These are phyloP conservation scores for Mortierella sp. DNA, from an alignment of 371 early-diverging fungal species.

Conservation along the genomic window DNA sequence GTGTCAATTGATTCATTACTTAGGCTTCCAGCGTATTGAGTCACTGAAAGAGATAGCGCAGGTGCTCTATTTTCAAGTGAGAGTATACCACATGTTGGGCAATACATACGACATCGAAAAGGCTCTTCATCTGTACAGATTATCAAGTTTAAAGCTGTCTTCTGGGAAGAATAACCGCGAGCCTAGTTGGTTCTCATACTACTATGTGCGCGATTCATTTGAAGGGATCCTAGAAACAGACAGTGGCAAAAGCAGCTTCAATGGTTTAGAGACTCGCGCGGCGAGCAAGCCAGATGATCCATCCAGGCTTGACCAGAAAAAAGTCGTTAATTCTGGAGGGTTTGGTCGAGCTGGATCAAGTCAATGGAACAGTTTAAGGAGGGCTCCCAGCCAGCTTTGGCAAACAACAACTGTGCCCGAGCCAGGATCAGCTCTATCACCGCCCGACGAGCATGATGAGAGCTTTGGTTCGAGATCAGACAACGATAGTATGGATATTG, in stretches of 20 bases:
- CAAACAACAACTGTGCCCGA: not conserved
- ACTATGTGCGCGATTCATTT: slow-evolving; percentile 36
- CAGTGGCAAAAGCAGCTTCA: not conserved
- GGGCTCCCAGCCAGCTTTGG: slow-evolving; percentile 27
- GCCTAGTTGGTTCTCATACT: slow-evolving; percentile 49
- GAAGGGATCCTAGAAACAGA: slow-evolving; percentile 28
- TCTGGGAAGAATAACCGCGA: slow-evolving; percentile 20
- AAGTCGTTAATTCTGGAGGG: not conserved
- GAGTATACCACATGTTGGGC: slow-evolving; percentile 17
- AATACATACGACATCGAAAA: slow-evolving; percentile 5
- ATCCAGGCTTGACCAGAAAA: not conserved
- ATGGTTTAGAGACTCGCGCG: not conserved
- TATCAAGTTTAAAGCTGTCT: not conserved
- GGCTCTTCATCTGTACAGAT: slow-evolving; percentile 11
- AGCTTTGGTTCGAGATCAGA: not conserved
- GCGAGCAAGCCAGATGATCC: not conserved
- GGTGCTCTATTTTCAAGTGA: slow-evolving; percentile 39
- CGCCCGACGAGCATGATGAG: slow-evolving; percentile 7
- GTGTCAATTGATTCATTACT: not conserved
- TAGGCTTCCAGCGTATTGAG: slow-evolving; percentile 28
- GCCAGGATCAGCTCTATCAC: not conserved
- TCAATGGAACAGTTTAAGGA: slow-evolving; percentile 10
- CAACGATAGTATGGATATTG: slow-evolving; percentile 10
- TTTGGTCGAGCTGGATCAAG: slow-evolving; percentile 10
- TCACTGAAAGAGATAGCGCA: slow-evolving; percentile 31